phyloP scores from a whole-genome alignment of 2,329 filamentous ascomycete genomes.

The Rutstroemia sp. region DNA sequence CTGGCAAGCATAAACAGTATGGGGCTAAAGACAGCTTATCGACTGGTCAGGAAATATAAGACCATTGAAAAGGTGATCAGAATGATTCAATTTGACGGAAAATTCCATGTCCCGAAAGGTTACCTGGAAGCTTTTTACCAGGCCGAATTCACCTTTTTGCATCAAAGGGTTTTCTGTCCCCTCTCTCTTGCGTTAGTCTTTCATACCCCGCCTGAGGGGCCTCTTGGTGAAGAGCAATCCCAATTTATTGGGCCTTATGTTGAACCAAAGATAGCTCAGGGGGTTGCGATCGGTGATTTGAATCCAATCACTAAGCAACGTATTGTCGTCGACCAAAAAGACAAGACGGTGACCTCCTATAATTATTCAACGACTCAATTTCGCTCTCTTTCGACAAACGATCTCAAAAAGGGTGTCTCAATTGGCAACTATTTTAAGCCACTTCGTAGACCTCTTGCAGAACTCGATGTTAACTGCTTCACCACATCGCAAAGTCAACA shows the following conservation, averaged over 20 bases:
- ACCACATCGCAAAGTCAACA: slow-evolving; percentile 60
- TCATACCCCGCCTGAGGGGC: slow-evolving; percentile 58
- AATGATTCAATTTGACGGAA: slow-evolving; percentile 83
- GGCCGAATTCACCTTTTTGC: slow-evolving; percentile 86
- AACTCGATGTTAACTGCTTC: slow-evolving; percentile 61
- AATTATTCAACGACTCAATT: slow-evolving; percentile 15
- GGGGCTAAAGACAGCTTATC: slow-evolving; percentile 88
- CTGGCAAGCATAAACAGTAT: slow-evolving; percentile 77
- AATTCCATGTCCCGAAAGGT: slow-evolving; percentile 69
- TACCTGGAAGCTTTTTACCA: slow-evolving; percentile 78
- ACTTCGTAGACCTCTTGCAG: slow-evolving; percentile 54
- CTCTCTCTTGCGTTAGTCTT: slow-evolving; percentile 62
- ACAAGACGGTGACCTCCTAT: slow-evolving; percentile 14
- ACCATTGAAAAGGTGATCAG: slow-evolving; percentile 74
- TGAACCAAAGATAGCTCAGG: slow-evolving; percentile 59
- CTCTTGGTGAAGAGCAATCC: slow-evolving; percentile 61
- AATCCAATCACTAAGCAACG: slow-evolving; percentile 82
- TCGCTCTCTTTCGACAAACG: slow-evolving; percentile 31
- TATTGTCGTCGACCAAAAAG: slow-evolving; percentile 23
- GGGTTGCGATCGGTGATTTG: slow-evolving; percentile 73
- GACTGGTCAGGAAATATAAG: slow-evolving; percentile 84
- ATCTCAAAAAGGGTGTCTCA: slow-evolving; percentile 51
- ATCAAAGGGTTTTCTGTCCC: slow-evolving; percentile 93
- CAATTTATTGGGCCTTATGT: slow-evolving; percentile 74
- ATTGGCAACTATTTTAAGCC: slow-evolving; percentile 61